Conservation (phyloP, 257 asterid genomes). For the Solanum verrucosum region DNA sequence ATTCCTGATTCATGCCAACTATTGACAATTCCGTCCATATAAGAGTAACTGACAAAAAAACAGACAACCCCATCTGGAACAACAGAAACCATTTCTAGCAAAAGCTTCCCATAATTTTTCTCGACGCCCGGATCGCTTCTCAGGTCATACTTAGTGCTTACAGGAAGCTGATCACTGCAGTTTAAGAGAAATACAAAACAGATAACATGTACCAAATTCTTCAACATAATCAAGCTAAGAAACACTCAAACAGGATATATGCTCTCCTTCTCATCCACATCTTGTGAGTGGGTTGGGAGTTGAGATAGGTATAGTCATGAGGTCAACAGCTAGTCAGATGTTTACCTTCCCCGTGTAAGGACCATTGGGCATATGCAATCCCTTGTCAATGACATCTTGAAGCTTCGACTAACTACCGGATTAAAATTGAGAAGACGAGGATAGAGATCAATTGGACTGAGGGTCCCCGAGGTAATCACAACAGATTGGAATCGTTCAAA, state of each 20-base stretch:
- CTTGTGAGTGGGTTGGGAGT: not conserved
- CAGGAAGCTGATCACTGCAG: conserved; percentile 96
- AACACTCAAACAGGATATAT: not conserved
- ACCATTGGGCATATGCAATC: conserved; percentile 99
- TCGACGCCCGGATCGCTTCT: conserved; percentile 99
- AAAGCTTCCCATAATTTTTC: conserved; percentile 90
- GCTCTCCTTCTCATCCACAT: not conserved
- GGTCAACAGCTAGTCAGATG: not conserved
- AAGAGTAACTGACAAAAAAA: conserved; percentile 94
- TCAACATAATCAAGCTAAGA: not conserved
- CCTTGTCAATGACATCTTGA: conserved; percentile 94
- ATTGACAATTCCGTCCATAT: conserved; percentile 97
- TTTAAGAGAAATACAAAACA: not conserved
- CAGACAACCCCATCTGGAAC: conserved; percentile 99
- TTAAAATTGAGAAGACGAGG: conserved; percentile 93
- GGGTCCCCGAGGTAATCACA: conserved; percentile 94
- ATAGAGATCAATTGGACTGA: conserved; percentile 97
- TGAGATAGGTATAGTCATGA: not conserved
- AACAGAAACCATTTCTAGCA: conserved; percentile 92
- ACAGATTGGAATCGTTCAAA: conserved; percentile 96
- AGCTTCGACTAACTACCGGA: conserved; percentile 92
- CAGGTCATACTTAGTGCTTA: conserved; percentile 89
- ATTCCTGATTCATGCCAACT: conserved; percentile 98
- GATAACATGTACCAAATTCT: not conserved
- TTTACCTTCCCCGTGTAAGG: conserved; percentile 90